Evolutionary conservation across 2,329 filamentous ascomycete genomes (phyloP).

Genomic region (Cordyceps cateniannulata): DNA sequence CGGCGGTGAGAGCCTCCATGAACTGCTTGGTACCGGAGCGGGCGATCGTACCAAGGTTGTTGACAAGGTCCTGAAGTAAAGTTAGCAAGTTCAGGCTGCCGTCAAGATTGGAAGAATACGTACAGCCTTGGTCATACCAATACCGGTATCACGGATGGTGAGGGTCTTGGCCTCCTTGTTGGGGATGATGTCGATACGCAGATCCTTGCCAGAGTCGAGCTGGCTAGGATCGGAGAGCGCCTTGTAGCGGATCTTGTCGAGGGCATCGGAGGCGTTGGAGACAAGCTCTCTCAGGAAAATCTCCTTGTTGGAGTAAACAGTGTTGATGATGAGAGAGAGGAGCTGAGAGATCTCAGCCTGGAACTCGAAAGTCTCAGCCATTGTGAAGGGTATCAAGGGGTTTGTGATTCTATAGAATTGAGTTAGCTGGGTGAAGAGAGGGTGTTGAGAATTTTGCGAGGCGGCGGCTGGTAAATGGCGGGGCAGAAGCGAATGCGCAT

Average conservation of each 20-base stretch:
- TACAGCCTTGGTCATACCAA: conserved; percentile 99
- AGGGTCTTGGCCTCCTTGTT: conserved; percentile 97
- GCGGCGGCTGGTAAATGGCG: neutral
- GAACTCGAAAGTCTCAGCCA: conserved; percentile 99
- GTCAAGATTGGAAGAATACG: conserved; percentile 35
- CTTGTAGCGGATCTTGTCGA: conserved; percentile 99
- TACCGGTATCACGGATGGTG: conserved; percentile 95
- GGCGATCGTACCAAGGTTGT: conserved; percentile 99
- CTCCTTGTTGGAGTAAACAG: conserved; percentile 99
- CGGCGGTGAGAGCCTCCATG: conserved; percentile 98
- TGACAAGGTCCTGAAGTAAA: conserved; percentile 77
- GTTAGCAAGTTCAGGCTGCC: conserved; percentile 25
- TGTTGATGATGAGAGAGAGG: conserved; percentile 99
- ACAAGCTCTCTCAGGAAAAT: conserved; percentile 98
- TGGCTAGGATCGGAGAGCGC: conserved; percentile 93
- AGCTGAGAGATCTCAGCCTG: conserved; percentile 99
- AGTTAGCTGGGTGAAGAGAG: conserved; percentile 12
- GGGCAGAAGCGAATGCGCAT: neutral
- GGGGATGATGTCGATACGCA: conserved; percentile 98
- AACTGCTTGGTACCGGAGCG: conserved; percentile 99
- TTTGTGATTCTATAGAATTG: conserved; percentile 21
- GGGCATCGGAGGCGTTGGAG: conserved; percentile 96
- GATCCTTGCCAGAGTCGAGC: conserved; percentile 95
- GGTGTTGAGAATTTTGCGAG: neutral
- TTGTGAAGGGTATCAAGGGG: conserved; percentile 49